Evolutionary conservation across 306 rosid species (phyloP), one percentile per base, ranked within the genome.

Genomic region (Quercus agrifolia): DNA sequence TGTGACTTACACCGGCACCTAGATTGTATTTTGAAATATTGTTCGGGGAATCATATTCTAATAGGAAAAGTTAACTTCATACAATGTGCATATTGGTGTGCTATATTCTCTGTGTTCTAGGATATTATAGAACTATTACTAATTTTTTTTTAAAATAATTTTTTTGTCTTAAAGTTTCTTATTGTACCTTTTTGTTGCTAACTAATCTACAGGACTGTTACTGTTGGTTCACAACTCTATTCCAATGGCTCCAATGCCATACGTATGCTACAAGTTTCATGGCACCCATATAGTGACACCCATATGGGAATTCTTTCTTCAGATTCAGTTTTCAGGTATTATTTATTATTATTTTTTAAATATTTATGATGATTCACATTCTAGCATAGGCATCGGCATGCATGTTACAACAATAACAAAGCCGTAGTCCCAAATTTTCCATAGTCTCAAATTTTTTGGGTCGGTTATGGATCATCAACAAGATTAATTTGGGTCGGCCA

Each of bases 251-350:
- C 82, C 88, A 88, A 82, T 78, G 83, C 86, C 66, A 86, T 93
- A 77, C 90, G 90, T 41, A 78, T 87, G 20, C 84, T 93, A 71
- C 87, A 95, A 83, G 94, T 87, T 64, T 85, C 84, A 33, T 93
- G 99, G 98, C 97, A 96, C 83, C 97, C 97, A 19, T 86, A 84
- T 80, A 91, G 99, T 76, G 89, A 88, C 54, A 86, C 87, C 73
- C 97, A 96, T 85, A 76, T 93, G 86, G 99, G 99, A 80, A 82
- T 95, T 79, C 97, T 95, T 69, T 93, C 99, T 70, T 90, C 98
- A 74, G 98, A 95, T 83, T 89, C 98, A 10, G 97, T 95, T 85
- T 91, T 95, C 90, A 84, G 99, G 99, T 95, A 84, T 80, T 64
- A 31, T 31, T 25, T 35, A 19, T 56, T 54, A 41, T 41, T 41